Evolutionary conservation across 768 basidiomycete genomes (phyloP), one percentile per base, ranked within the genome.

Genomic region (Tephrocybe sp.): DNA sequence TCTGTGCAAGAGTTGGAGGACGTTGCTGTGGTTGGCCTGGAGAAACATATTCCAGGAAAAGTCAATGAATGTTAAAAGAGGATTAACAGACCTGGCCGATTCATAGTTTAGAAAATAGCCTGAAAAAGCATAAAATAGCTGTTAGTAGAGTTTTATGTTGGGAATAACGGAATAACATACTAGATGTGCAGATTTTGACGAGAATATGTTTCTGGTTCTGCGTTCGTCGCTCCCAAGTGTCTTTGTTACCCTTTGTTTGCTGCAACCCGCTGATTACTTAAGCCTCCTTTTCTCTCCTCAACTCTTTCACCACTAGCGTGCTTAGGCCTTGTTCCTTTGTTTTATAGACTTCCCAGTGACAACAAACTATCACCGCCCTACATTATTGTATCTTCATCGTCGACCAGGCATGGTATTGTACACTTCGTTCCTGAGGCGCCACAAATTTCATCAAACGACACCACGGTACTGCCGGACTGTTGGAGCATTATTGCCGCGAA

Each of bases 21-120:
- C 88, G 77, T 68, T 89, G 88, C 61, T 86, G 87, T 45, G 87
- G 86, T 79, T 89, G 88, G 62, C 87, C 86, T 89, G 65, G 52
- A 61, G 44, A 47, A 38, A 49, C 41, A 65, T 55, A 59, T 65
- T 52, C 52, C 49, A 49, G 47, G 61, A 66, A 62, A 61, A 58
- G 51, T 53, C 45, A 43, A 51, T 55, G 36, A 52, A 48, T 43
- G 38, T 22, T 37, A 46, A 45, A 54, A 39, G 47, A 34, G 34
- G 24, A 40, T 19, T 21, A 30, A 63, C 74, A 53, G 49, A 78
- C 82, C 81, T 77, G 80, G 77, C 72, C 82, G 72, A 74, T 83
- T 83, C 82, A 84, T 84, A 56, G 59, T 68, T 70, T 69, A 66
- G 42, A 57, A 61, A 63, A 65, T 59, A 55, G 52, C 49, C 60